phyloP scores from a whole-genome alignment of 257 asterid species.

The Plectranthus barbatus region DNA sequence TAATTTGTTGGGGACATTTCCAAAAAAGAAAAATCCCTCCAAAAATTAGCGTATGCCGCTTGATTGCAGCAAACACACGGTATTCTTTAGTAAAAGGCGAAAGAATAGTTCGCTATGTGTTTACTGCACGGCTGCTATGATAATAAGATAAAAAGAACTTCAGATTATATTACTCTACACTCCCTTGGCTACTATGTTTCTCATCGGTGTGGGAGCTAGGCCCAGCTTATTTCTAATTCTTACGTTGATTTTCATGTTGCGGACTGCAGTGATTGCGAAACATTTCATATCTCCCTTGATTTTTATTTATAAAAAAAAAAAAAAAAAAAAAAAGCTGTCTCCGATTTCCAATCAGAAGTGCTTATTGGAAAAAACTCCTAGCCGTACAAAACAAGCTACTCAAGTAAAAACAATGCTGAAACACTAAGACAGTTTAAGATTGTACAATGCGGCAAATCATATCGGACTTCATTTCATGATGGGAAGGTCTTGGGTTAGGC shows the following conservation, averaged over 20 bases:
- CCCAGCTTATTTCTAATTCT: background rate
- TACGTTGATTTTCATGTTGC: too few species aligned
- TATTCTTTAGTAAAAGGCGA: background rate
- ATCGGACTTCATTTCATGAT: slow-evolving; percentile 30
- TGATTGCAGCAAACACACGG: background rate
- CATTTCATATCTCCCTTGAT: too few species aligned
- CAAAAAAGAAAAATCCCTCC: background rate
- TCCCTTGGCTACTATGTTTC: background rate
- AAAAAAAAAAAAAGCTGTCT: too few species aligned
- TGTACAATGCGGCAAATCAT: slow-evolving; percentile 18
- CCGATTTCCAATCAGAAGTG: too few species aligned
- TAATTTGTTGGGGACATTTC: background rate
- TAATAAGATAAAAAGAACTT: too few species aligned
- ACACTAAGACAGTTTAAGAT: slow-evolving; percentile 1
- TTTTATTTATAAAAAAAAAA: too few species aligned
- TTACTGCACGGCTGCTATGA: too few species aligned
- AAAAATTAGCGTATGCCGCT: background rate
- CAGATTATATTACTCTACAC: too few species aligned
- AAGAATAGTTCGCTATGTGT: too few species aligned
- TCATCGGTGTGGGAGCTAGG: background rate
- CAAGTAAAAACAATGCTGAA: background rate
- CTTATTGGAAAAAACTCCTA: slow-evolving; percentile 54
- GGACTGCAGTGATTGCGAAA: too few species aligned
- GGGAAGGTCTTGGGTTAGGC: too few species aligned
- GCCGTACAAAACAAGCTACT: slow-evolving; percentile 7